Evolutionary conservation across 495 filamentous ascomycete species (phyloP).

Genomic region (Lasiosphaeriaceae sp.): DNA sequence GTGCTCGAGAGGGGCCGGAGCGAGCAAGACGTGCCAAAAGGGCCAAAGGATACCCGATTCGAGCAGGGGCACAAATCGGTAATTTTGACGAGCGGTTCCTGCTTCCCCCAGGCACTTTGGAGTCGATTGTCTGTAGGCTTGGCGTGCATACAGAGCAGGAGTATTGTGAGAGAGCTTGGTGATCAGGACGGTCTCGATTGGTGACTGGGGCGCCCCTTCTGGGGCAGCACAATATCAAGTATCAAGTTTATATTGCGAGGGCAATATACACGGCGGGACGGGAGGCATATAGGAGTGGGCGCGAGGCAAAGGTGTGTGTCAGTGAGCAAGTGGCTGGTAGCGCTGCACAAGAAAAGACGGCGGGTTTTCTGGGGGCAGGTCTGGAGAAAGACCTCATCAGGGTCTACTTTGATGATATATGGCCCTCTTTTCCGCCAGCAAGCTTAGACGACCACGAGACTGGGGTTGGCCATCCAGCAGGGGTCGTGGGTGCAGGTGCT

Average conservation of each 20-base stretch:
- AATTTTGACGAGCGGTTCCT: conserved; percentile 30
- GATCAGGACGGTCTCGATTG: conserved; percentile 27
- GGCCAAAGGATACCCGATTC: conserved; percentile 34
- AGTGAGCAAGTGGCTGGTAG: conserved; percentile 14
- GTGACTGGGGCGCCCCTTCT: conserved; percentile 22
- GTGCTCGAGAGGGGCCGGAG: conserved; percentile 33
- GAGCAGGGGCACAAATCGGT: conserved; percentile 31
- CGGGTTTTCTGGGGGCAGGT: conserved; percentile 24
- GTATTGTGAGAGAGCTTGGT: conserved; percentile 26
- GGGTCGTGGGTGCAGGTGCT: conserved; percentile 21
- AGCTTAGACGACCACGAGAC: conserved; percentile 14
- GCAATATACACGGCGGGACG: conserved; percentile 40
- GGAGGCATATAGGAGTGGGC: conserved; percentile 22
- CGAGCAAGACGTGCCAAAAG: conserved; percentile 28
- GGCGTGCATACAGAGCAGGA: conserved; percentile 34
- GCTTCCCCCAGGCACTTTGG: conserved; percentile 26
- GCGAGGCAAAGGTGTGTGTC: conserved; percentile 11
- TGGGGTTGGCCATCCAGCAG: conserved; percentile 27
- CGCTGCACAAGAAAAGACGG: conserved; percentile 12
- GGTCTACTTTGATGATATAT: conserved; percentile 32
- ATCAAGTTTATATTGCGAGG: conserved; percentile 35
- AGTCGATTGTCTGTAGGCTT: conserved; percentile 29
- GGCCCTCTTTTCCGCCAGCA: conserved; percentile 21
- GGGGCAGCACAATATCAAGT: conserved; percentile 35
- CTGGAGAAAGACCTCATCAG: conserved; percentile 18